These are phyloP conservation scores for Xylaria intraflava DNA, from an alignment of 495 filamentous ascomycete species.

Conservation along the genomic window DNA sequence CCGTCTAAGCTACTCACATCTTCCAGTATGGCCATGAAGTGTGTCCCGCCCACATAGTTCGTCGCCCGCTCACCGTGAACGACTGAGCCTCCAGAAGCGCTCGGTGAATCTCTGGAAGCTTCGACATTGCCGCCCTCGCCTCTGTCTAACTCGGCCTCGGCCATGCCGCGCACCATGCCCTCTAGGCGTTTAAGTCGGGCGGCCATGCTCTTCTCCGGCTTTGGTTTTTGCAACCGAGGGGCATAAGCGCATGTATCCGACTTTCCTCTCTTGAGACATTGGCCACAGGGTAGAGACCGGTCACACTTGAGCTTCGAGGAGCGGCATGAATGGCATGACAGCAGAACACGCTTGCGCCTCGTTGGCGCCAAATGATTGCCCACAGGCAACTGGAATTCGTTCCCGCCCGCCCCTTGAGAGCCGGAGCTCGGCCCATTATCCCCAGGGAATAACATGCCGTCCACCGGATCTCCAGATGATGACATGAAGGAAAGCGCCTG, in stretches of 20 bases:
- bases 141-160: conserved; percentile 24
- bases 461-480: neutral
- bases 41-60: conserved; percentile 46
- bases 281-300: conserved; percentile 26
- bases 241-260: conserved; percentile 40
- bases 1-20: conserved; percentile 28
- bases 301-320: conserved; percentile 40
- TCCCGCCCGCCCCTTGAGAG: neutral
- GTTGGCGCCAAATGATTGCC: conserved; percentile 2
- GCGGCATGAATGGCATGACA: conserved; percentile 37
- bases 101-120: neutral
- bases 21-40: conserved; percentile 53
- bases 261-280: conserved; percentile 42
- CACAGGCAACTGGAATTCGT: no score
- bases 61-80: conserved; percentile 30
- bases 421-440: neutral
- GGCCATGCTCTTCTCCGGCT: conserved; percentile 39
- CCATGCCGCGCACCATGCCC: conserved; percentile 45
- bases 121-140: conserved; percentile 12
- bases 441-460: conserved; percentile 1
- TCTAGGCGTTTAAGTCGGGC: conserved; percentile 48
- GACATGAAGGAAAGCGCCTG: neutral
- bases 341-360: conserved; percentile 34
- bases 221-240: conserved; percentile 32
- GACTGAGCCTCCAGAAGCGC: conserved; percentile 22